Evolutionary conservation across 139 green algal genomes (phyloP).

Genomic region (Dunaliella primolecta): DNA sequence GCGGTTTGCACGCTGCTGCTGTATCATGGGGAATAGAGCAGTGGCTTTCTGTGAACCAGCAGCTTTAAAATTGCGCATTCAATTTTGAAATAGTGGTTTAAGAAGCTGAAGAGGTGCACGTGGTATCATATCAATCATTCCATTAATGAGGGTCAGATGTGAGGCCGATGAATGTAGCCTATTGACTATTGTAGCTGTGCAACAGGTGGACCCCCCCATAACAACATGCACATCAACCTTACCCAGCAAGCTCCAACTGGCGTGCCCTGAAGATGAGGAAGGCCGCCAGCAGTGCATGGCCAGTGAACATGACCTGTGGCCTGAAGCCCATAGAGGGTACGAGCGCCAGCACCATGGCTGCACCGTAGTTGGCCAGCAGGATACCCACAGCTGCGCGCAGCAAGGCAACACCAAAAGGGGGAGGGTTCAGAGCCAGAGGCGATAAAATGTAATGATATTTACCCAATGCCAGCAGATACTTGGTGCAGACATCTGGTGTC

Average conservation of each 20-base stretch:
- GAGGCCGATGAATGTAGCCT: too few species aligned
- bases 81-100: too few species aligned
- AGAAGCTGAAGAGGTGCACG: too few species aligned
- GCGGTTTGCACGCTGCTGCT: too few species aligned
- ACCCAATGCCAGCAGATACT: not conserved
- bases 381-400: conserved; percentile 56
- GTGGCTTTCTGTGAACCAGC: too few species aligned
- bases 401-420: conserved; percentile 37
- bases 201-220: too few species aligned
- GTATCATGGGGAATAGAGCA: too few species aligned
- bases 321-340: conserved; percentile 66
- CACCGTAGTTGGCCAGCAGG: conserved; percentile 88
- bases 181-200: too few species aligned
- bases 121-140: too few species aligned
- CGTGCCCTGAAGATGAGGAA: conserved; percentile 40
- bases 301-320: conserved; percentile 75
- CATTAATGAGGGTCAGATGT: too few species aligned
- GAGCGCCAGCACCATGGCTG: conserved; percentile 69
- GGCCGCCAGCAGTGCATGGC: conserved; percentile 63
- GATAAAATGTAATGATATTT: not conserved
- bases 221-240: too few species aligned
- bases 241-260: conserved; percentile 10
- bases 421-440: not conserved
- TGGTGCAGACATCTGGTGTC: not conserved
- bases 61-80: too few species aligned